These are phyloP conservation scores for Metschnikowia sp. DNA, from an alignment of 805 yeast species.

Conservation along the genomic window DNA sequence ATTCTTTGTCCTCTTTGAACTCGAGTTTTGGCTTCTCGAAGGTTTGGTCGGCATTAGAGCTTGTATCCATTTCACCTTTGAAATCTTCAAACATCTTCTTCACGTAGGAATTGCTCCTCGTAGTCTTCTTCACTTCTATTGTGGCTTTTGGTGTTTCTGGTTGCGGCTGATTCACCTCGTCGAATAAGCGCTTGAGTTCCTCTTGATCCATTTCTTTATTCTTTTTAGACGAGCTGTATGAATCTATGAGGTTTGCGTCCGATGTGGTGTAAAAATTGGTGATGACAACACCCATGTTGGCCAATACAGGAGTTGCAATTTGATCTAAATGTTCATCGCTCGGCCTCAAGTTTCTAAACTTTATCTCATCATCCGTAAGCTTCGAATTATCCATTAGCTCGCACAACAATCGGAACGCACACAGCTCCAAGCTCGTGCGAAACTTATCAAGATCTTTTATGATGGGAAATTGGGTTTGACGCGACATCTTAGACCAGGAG, in stretches of 20 bases:
- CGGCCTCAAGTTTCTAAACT: conserved; percentile 19
- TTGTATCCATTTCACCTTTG: conserved; percentile 15
- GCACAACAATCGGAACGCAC: conserved; percentile 38
- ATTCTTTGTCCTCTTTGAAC: conserved; percentile 23
- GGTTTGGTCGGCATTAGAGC: not conserved
- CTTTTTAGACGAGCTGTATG: conserved; percentile 18
- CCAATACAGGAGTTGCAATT: conserved; percentile 40
- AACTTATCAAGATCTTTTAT: conserved; percentile 34
- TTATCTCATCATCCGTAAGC: conserved; percentile 21
- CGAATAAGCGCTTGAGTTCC: conserved; percentile 11
- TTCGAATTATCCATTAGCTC: conserved; percentile 32
- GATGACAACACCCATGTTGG: conserved; percentile 48
- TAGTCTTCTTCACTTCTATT: not conserved
- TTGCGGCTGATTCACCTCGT: conserved; percentile 11
- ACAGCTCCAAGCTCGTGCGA: conserved; percentile 20
- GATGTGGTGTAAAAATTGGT: conserved; percentile 50
- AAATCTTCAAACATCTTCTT: conserved; percentile 18
- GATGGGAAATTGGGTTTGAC: conserved; percentile 40
- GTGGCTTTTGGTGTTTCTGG: not conserved
- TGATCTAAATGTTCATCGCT: conserved; percentile 17
- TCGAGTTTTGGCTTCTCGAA: conserved; percentile 2
- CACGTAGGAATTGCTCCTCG: conserved; percentile 15
- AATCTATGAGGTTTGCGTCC: conserved; percentile 31
- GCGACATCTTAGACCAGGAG: conserved; percentile 28
- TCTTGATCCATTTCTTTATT: conserved; percentile 4